Conservation (phyloP, 2,329 filamentous ascomycete species). For the Fusarium duplospermum region DNA sequence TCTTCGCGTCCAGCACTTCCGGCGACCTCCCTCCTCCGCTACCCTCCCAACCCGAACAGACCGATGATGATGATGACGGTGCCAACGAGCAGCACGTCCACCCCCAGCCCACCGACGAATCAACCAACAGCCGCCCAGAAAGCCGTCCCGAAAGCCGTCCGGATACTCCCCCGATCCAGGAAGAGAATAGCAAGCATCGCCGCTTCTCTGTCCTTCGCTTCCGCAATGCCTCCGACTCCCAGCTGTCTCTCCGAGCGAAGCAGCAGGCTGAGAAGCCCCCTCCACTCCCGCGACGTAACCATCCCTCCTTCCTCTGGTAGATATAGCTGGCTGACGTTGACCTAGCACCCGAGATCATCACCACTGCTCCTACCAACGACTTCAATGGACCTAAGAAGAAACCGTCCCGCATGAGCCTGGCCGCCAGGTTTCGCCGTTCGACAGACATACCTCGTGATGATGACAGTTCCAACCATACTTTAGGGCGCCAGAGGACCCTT, state of each 20-base stretch:
- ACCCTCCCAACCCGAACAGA: slow-evolving; percentile 36
- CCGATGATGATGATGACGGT: slow-evolving; percentile 31
- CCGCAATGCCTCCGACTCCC: slow-evolving; percentile 92
- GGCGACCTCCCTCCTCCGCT: slow-evolving; percentile 43
- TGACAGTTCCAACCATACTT: slow-evolving; percentile 18
- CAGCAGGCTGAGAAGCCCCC: slow-evolving; percentile 70
- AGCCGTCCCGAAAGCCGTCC: slow-evolving; percentile 48
- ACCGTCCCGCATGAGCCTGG: slow-evolving; percentile 65
- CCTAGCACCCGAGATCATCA: slow-evolving; percentile 82
- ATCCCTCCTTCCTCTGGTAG: slow-evolving; percentile 17
- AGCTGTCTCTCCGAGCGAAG: slow-evolving; percentile 81
- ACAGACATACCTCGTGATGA: slow-evolving; percentile 58
- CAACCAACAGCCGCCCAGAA: slow-evolving; percentile 29
- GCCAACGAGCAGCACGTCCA: slow-evolving; percentile 32
- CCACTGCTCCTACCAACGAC: slow-evolving; percentile 85
- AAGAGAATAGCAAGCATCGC: slow-evolving; percentile 66
- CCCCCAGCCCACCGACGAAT: slow-evolving; percentile 41
- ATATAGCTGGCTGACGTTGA: slow-evolving; percentile 32
- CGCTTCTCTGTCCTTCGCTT: slow-evolving; percentile 82
- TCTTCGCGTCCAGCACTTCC: slow-evolving; percentile 48
- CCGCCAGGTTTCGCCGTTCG: slow-evolving; percentile 64
- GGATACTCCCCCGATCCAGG: slow-evolving; percentile 63
- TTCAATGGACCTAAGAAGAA: slow-evolving; percentile 65
- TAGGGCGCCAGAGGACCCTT: slow-evolving; percentile 35
- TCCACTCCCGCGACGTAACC: slow-evolving; percentile 69